Conservation (phyloP, 2,329 filamentous ascomycete genomes). For the Conoideocrella luteorostrata region DNA sequence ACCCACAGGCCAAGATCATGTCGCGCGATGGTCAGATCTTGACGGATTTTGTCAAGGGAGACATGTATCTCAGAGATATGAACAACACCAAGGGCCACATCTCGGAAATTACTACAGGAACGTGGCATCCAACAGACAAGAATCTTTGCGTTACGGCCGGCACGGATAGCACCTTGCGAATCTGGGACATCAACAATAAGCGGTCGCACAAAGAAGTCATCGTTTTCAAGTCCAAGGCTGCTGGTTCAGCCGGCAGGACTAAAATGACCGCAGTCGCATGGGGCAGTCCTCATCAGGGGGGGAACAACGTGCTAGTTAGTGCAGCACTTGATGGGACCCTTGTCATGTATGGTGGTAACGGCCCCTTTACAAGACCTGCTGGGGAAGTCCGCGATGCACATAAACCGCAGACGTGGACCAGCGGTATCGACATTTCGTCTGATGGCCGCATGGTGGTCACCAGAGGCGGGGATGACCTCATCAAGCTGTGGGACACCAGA, state of each 20-base stretch:
- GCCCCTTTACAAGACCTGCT: slow-evolving; percentile 73
- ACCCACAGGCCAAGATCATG: slow-evolving; percentile 84
- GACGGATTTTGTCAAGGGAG: slow-evolving; percentile 89
- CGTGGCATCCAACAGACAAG: slow-evolving; percentile 83
- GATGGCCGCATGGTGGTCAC: slow-evolving; percentile 90
- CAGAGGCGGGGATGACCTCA: slow-evolving; percentile 80
- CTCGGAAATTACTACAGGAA: slow-evolving; percentile 80
- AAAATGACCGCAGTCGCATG: slow-evolving; percentile 92
- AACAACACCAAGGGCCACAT: slow-evolving; percentile 96
- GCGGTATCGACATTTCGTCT: slow-evolving; percentile 81
- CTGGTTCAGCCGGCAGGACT: slow-evolving; percentile 81
- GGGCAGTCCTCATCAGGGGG: slow-evolving; percentile 71
- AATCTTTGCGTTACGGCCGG: slow-evolving; percentile 86
- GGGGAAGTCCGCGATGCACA: slow-evolving; percentile 84
- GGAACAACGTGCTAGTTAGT: slow-evolving; percentile 69
- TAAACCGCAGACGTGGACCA: slow-evolving; percentile 77
- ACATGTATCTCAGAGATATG: slow-evolving; percentile 98
- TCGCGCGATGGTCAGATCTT: slow-evolving; percentile 81
- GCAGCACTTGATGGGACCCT: slow-evolving; percentile 84
- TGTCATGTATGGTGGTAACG: slow-evolving; percentile 87
- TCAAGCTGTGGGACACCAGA: slow-evolving; percentile 94
- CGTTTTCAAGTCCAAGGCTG: slow-evolving; percentile 88
- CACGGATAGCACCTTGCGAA: slow-evolving; percentile 89
- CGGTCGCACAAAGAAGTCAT: slow-evolving; percentile 88
- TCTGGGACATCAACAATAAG: slow-evolving; percentile 94